phyloP scores from a whole-genome alignment of 805 yeast species.

The Saturnispora mendoncae region DNA sequence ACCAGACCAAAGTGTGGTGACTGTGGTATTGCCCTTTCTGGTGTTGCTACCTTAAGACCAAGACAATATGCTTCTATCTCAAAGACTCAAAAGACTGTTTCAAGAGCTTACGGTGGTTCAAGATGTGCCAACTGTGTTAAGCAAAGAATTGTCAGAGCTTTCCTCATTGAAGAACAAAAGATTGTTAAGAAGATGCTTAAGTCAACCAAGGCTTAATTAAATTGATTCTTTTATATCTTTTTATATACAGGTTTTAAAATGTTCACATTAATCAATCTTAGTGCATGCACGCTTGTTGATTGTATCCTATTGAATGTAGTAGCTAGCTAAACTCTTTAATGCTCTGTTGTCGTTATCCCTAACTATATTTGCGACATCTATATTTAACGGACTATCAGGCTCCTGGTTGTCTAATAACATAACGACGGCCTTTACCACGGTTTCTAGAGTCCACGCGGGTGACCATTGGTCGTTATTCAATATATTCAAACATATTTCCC shows the following conservation, averaged over 20 bases:
- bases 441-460: constrained; percentile 61
- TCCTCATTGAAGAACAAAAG: constrained; percentile 99
- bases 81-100: constrained; percentile 95
- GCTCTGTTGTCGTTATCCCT: constrained; percentile 40
- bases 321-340: constrained; percentile 34
- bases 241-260: constrained; percentile 3
- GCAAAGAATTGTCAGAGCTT: constrained; percentile 99
- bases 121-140: constrained; percentile 98
- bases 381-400: constrained; percentile 61
- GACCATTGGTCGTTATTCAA: constrained; percentile 50
- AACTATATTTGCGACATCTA: constrained; percentile 57
- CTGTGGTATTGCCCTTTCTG: constrained; percentile 60
- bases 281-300: background rate
- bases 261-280: background rate
- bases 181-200: constrained; percentile 98
- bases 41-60: constrained; percentile 92
- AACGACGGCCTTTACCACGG: constrained; percentile 48
- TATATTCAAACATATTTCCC: constrained; percentile 66
- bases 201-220: constrained; percentile 57
- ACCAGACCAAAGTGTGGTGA: constrained; percentile 86
- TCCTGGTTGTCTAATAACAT: constrained; percentile 56
- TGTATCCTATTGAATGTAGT: constrained; percentile 27
- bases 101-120: constrained; percentile 99
- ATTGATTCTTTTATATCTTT: background rate
- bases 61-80: constrained; percentile 93